Evolutionary conservation across 2,329 filamentous ascomycete genomes (phyloP).

Genomic region (Pestalotiopsis sp.): DNA sequence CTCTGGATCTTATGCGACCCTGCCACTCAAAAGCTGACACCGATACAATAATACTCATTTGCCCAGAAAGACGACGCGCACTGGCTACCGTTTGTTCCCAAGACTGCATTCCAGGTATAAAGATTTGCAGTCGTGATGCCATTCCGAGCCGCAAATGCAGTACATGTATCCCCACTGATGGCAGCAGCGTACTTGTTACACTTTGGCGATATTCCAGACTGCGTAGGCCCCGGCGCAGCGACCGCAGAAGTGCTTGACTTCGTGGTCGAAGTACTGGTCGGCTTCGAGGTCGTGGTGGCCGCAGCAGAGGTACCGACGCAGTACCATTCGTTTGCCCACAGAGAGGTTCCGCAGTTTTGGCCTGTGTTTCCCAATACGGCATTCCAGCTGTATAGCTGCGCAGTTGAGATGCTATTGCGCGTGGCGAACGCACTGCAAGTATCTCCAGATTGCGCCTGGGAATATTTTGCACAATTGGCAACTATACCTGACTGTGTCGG

Average conservation of each 20-base stretch:
- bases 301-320: conserved; percentile 18
- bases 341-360: conserved; percentile 25
- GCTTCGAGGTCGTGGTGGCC: not conserved
- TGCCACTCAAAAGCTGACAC: not conserved
- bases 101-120: conserved; percentile 18
- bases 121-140: conserved; percentile 4
- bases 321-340: conserved; percentile 28
- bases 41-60: conserved; percentile 27
- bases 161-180: conserved; percentile 25
- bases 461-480: conserved; percentile 29
- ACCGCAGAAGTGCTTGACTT: not conserved
- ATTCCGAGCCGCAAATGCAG: conserved; percentile 6
- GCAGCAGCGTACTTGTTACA: conserved; percentile 30
- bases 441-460: conserved; percentile 23
- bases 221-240: conserved; percentile 25
- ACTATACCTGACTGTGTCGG: conserved; percentile 30
- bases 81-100: conserved; percentile 23
- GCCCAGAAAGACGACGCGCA: conserved; percentile 25
- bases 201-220: conserved; percentile 25
- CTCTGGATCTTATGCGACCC: too few species aligned
- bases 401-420: conserved; percentile 1
- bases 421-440: conserved; percentile 20
- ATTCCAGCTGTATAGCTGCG: conserved; percentile 17
- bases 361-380: conserved; percentile 22
- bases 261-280: not conserved